Base-by-base conservation (phyloP, 139 green algal species). In the Astrephomene gubernaculifera region DNA sequence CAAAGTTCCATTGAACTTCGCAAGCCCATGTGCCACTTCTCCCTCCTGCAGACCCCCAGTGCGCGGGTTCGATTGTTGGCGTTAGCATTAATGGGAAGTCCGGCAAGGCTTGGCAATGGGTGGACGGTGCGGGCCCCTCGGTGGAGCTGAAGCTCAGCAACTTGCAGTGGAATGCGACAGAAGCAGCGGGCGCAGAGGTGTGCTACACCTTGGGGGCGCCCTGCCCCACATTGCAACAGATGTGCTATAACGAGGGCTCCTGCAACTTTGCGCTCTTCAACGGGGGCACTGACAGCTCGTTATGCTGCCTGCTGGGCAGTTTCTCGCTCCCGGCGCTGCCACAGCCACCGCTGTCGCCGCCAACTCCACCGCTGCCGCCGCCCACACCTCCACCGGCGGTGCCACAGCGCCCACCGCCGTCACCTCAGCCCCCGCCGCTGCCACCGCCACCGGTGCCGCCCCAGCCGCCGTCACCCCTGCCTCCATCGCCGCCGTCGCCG, bases 101-200 rank as follows among this genome's bases (percentile, higher is more conserved):
- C 21, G 76, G 76, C 41, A 83, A 83, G 76, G 76, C 76, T 2
- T 83, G 39, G 39, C 39, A 63, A 39, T 83, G 76, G 76, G 41
- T 63, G 60, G 9, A 19, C 14, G 12, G 44, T 39, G 4, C 35
- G 29, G 76, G 76, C 4, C 76, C 76, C 5, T 73, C 76, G 8
- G 57, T 31, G 1, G 0, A 63, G 1, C 21, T 83, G 21, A 83
- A 83, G n/a, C 33, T 83, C 29, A 12, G n/a, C 2, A 73, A 72
- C 60, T 41, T 83, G 4, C 21, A 44, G 33, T 73, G 39, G 39
- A 72, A 71, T 21, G 29, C 27, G 2, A 64, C 6, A 22, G 27
- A 19, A 7, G 76, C 76, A 21, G 76, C 29, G 21, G 76, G 76
- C 6, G 10, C 39, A 17, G 76, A 83, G 76, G 17, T 83, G 4